These are phyloP conservation scores for Aspergillus neoniger DNA, from an alignment of 2,329 filamentous ascomycete species.

Conservation along the genomic window DNA sequence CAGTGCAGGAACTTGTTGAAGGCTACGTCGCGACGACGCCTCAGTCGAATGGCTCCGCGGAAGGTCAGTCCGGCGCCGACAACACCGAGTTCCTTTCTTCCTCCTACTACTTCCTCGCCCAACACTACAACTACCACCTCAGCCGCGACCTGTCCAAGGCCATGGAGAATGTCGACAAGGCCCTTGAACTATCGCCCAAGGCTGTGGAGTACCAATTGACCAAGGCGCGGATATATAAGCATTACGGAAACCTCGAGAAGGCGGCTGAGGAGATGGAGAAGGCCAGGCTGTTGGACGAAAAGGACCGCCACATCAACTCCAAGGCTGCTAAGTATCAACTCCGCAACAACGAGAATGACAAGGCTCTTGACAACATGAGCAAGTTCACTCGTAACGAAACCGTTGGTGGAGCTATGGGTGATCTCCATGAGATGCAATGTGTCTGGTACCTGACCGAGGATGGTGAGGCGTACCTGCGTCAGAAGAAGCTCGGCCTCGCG, in stretches of 20 bases:
- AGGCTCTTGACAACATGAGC: conserved; percentile 82
- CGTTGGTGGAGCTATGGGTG: conserved; percentile 80
- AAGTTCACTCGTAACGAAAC: conserved; percentile 93
- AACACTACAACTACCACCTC: conserved; percentile 92
- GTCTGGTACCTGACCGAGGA: conserved; percentile 97
- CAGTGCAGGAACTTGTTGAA: conserved; percentile 73
- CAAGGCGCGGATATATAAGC: conserved; percentile 92
- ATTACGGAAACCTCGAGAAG: conserved; percentile 74
- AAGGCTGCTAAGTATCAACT: conserved; percentile 97
- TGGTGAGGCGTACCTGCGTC: conserved; percentile 81
- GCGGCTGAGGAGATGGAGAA: conserved; percentile 87
- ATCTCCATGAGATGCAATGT: conserved; percentile 97
- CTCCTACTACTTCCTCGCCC: conserved; percentile 88
- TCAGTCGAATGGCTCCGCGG: conserved; percentile 53
- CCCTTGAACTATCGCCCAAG: conserved; percentile 74
- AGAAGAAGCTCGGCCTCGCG: conserved; percentile 79
- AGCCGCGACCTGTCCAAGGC: conserved; percentile 84
- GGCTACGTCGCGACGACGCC: conserved; percentile 63
- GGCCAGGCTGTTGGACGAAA: conserved; percentile 80
- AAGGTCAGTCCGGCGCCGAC: conserved; percentile 53
- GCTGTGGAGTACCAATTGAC: conserved; percentile 94
- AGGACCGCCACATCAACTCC: conserved; percentile 96
- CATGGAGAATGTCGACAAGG: conserved; percentile 77
- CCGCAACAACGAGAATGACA: conserved; percentile 85
- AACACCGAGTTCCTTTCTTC: conserved; percentile 69